phyloP scores from a whole-genome alignment of 176 grass and related monocot genomes.

The Musa troglodytarum region DNA sequence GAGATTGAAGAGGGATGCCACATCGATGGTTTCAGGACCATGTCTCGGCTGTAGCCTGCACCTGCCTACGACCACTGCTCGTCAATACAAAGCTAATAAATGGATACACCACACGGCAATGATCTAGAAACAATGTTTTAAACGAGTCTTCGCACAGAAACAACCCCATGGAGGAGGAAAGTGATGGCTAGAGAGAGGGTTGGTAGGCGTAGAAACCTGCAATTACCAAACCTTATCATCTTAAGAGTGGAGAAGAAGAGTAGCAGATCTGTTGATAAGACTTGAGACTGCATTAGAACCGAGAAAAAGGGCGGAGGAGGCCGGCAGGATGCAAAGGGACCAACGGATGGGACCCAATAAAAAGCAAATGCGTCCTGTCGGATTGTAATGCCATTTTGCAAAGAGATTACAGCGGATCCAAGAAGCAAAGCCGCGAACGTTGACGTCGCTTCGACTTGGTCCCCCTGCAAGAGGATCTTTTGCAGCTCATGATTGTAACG shows the following conservation, averaged over 20 bases:
- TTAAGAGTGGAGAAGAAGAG: not conserved
- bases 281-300: too few species aligned
- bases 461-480: too few species aligned
- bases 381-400: too few species aligned
- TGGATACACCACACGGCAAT: not conserved
- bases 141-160: not conserved
- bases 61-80: not conserved
- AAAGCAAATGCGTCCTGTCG: too few species aligned
- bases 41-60: not conserved
- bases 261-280: too few species aligned
- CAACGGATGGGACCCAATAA: too few species aligned
- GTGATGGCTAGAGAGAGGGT: not conserved
- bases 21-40: not conserved
- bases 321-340: too few species aligned
- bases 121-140: not conserved
- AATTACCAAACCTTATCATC: slow-evolving; percentile 6
- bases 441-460: too few species aligned
- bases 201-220: not conserved
- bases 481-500: too few species aligned
- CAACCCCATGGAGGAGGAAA: not conserved
- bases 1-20: not conserved
- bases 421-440: too few species aligned
- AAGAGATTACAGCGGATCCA: too few species aligned
- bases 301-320: too few species aligned
- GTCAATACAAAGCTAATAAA: not conserved